Base-by-base conservation (phyloP, 208 protist genomes). In the Naegleria fowleri region DNA sequence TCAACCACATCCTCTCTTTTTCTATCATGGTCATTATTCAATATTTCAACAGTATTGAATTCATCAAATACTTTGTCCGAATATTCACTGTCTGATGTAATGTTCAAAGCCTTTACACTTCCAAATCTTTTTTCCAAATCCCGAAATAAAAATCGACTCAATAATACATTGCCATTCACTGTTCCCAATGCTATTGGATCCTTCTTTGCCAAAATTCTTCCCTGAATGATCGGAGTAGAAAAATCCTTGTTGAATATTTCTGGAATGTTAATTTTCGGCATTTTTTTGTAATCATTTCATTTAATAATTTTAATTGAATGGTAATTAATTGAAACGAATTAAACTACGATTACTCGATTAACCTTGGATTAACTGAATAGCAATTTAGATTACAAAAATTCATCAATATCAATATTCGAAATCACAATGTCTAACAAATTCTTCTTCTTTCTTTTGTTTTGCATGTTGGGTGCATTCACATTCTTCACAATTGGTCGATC, bases 401-500 rank as follows among this genome's bases (percentile, higher is more conserved):
- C 67, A 79, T 79, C 67, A 79, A 79, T 79, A 36, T 79, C 67
- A 79, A 79, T 33, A 79, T 79, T 79, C 25, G n/a, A 11, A 79
- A 79, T 79, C 3, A n/a, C 16, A 13, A 79, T 79, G 9, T 79
- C 67, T 25, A 79, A 36, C 6, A 79, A n/a, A 36, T 79, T 79
- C n/a, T 79, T 7, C n/a, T n/a, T n/a, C 9, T 79, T 25, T n/a
- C n/a, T 25, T 36, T 25, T 79, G 6, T 25, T 79, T 36, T n/a
- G 19, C 25, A n/a, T 16, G 58, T 75, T 75, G 2, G 58, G 19
- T 25, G n/a, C 16, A 36, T 79, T 79, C n/a, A 79, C 25, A 33
- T 79, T 33, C 6, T 36, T 25, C 6, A 36, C 6, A 79, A 79
- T 33, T n/a, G 96, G 96, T 84, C 94, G 94, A 58, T 96, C 93